These are phyloP conservation scores for Suaeda aralocaspica DNA, from an alignment of 148 eudicot genomes.

Conservation along the genomic window DNA sequence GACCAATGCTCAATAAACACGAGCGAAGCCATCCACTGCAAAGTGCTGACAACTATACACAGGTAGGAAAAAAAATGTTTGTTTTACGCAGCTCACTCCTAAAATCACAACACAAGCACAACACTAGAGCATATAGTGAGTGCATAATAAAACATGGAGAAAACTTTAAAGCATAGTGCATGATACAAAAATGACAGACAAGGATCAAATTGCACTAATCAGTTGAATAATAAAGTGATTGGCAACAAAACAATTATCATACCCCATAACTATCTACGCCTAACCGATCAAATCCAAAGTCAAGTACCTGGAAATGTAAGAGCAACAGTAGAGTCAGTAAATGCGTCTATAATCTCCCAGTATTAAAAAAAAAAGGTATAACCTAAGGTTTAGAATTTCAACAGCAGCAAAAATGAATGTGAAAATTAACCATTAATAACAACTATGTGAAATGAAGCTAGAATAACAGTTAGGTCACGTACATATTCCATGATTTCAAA, in stretches of 20 bases:
- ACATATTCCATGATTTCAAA: slow-evolving; percentile 99
- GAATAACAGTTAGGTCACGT: slow-evolving; percentile 21
- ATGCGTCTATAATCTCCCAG: background rate
- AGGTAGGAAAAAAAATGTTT: background rate
- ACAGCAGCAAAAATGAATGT: background rate
- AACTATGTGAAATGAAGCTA: background rate
- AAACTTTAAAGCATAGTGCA: background rate
- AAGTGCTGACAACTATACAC: background rate
- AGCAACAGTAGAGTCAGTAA: background rate
- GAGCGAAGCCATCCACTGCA: background rate
- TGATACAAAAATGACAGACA: background rate
- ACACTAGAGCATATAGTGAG: background rate
- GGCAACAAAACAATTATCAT: slow-evolving; percentile 20
- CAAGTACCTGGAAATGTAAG: slow-evolving; percentile 63
- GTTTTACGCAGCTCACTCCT: background rate
- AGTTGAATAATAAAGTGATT: background rate
- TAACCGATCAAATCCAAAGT: slow-evolving; percentile 93
- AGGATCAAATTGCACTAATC: background rate
- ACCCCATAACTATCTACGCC: slow-evolving; percentile 84
- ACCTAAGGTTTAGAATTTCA: no score
- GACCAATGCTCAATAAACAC: background rate
- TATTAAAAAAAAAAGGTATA: background rate
- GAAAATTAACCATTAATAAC: background rate
- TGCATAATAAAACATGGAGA: no score
- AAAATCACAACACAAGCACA: background rate